Conservation (phyloP, 768 basidiomycete genomes). For the Suillus sp. region DNA sequence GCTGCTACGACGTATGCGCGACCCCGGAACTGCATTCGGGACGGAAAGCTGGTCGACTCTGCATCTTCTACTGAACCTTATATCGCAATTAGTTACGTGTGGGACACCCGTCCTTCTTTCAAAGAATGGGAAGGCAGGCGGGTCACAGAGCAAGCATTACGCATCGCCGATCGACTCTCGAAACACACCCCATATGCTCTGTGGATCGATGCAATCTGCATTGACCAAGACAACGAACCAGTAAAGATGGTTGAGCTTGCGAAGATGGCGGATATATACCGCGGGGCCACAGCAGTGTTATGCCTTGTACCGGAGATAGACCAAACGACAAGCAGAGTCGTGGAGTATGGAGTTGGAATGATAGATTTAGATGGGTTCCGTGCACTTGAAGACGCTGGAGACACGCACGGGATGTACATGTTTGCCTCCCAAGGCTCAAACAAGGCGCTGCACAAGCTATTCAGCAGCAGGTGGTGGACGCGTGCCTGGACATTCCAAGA, state of each 20-base stretch:
- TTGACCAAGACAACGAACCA: conserved; percentile 7
- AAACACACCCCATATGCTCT: conserved; percentile 11
- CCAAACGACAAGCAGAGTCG: conserved; percentile 2
- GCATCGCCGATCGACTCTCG: conserved; percentile 11
- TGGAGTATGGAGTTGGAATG: conserved; percentile 6
- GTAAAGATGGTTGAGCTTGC: conserved; percentile 5
- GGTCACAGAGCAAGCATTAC: conserved; percentile 13
- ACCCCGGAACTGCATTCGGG: conserved; percentile 11
- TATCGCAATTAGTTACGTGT: conserved; percentile 9
- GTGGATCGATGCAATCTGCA: conserved; percentile 14
- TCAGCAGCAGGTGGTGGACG: conserved; percentile 14
- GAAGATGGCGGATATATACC: conserved; percentile 13
- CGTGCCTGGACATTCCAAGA: conserved; percentile 15
- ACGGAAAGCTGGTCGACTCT: conserved; percentile 13
- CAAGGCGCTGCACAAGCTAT: not conserved
- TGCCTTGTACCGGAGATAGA: conserved; percentile 12
- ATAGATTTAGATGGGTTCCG: conserved; percentile 11
- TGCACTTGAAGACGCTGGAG: conserved; percentile 10
- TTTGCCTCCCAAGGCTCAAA: conserved; percentile 11
- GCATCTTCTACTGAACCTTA: conserved; percentile 8
- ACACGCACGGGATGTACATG: conserved; percentile 15
- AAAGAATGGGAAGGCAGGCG: conserved; percentile 13
- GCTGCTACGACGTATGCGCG: conserved; percentile 2
- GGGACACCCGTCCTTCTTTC: conserved; percentile 9
- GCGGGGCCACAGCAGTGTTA: conserved; percentile 9